Percentiles rank a stretch among this genome's conserved stretches.
phyloP scores from a whole-genome alignment of 2,329 filamentous ascomycete species.

The Talaromyces sp. region DNA sequence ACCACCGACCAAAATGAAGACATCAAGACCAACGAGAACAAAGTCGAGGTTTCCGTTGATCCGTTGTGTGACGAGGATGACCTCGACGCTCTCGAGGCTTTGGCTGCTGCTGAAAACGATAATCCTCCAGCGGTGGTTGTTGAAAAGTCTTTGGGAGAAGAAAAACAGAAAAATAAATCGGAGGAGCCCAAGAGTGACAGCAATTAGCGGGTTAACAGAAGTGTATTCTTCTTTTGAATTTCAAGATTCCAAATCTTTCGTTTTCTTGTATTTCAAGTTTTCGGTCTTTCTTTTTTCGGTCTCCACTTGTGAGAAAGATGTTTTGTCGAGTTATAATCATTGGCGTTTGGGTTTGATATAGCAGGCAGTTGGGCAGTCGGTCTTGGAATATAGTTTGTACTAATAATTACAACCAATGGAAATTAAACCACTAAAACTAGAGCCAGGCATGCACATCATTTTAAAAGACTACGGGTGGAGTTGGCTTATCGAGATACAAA shows the following conservation, averaged over 20 bases:
- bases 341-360: neutral
- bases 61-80: constrained; percentile 37
- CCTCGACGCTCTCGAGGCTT: constrained; percentile 36
- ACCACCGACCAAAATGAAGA: neutral
- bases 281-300: neutral
- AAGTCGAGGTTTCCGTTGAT: constrained; percentile 16
- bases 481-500: neutral
- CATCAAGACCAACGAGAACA: neutral
- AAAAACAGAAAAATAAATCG: neutral
- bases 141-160: neutral
- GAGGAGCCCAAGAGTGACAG: neutral
- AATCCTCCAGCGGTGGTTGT: neutral
- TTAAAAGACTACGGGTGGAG: neutral
- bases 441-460: neutral
- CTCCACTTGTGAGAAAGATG: neutral
- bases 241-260: neutral
- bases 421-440: neutral
- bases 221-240: neutral
- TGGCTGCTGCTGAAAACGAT: constrained; percentile 25
- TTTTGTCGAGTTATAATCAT: neutral
- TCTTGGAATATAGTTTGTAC: neutral
- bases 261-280: neutral
- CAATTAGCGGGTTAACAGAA: neutral
- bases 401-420: neutral
- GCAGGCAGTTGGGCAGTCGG: neutral